Base-by-base conservation (phyloP, 768 basidiomycete genomes). In the Rhizopogon sp. region DNA sequence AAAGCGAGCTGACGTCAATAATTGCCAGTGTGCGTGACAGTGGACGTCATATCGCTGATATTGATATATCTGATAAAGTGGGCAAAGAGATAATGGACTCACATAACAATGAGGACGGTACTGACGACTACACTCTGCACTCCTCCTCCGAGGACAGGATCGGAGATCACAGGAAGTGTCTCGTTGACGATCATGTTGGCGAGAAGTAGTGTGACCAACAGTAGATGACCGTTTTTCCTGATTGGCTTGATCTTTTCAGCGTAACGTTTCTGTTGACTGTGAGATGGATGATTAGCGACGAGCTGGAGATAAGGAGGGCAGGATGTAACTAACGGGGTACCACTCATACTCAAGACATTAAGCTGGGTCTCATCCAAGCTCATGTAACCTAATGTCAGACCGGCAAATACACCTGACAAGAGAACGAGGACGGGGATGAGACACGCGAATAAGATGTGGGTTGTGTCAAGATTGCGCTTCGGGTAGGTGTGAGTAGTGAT, bases 171-270 rank as follows among this genome's bases (percentile, higher is more conserved):
- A 37, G 93, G 93, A 5, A 93, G 81, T 0, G 88, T 78, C 72
- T 93, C 92, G 67, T 94, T 94, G 63, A 88, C 87, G 54, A 94
- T 90, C 93, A 95, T 94, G 70, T 95, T 94, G 35, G 88, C 85
- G 31, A 94, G 73, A 9, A 93, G 79, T 39, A 92, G 82, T 0
- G 90, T 91, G 54, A 91, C 89, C 55, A 93, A 81, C 9, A 93
- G 76, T 31, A 91, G 73, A 66, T 93, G 90, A 2, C 90, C 89
- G 61, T 93, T 86, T 74, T 84, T 76, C 54, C 92, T 86, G 46
- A 96, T 85, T 11, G 93, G 93, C 68, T 85, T 84, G 63, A 95
- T 95, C 72, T 88, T 87, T 62, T 81, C 81, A 7, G 93, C 93
- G 58, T 91, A 88, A 56, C 76, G 75, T 63, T 87, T 83, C 68